Evolutionary conservation across 441 rosid species (phyloP).

Genomic region (Syzygium syzygioides): DNA sequence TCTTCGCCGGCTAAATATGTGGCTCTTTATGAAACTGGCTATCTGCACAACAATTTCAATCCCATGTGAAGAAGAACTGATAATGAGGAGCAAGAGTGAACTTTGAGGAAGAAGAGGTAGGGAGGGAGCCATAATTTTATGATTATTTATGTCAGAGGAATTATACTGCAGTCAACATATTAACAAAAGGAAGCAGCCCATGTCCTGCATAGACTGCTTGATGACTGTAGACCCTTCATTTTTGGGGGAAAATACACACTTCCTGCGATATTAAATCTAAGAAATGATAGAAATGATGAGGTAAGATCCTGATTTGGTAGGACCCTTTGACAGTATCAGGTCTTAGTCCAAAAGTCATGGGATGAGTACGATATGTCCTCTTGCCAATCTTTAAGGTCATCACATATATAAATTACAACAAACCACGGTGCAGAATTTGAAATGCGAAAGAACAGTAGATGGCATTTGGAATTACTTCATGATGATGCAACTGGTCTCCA

Average conservation of each 20-base stretch:
- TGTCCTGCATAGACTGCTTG: not conserved
- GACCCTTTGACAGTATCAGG: not conserved
- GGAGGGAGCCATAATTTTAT: not conserved
- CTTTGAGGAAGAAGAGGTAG: not conserved
- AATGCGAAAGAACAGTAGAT: not conserved
- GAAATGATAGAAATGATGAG: not conserved
- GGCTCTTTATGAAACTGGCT: slow-evolving; percentile 88
- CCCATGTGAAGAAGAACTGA: not conserved
- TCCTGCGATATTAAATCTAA: not conserved
- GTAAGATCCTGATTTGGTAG: not conserved
- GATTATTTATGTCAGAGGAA: not conserved
- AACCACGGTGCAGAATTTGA: not conserved
- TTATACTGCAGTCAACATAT: not conserved
- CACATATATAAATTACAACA: not conserved
- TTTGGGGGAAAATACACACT: rapidly evolving
- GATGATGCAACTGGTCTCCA: not conserved
- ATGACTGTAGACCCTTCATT: not conserved
- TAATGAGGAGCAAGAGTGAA: not conserved
- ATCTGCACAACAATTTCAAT: slow-evolving; percentile 40
- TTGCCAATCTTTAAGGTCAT: not conserved
- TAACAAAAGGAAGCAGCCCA: not conserved
- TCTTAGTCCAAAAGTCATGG: not conserved
- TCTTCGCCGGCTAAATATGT: slow-evolving; percentile 91
- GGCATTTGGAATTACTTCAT: not conserved
- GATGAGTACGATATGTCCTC: not conserved